These are phyloP conservation scores for Pleurozium schreberi DNA, from an alignment of 225 moss, liverwort and hornwort species.

Conservation along the genomic window DNA sequence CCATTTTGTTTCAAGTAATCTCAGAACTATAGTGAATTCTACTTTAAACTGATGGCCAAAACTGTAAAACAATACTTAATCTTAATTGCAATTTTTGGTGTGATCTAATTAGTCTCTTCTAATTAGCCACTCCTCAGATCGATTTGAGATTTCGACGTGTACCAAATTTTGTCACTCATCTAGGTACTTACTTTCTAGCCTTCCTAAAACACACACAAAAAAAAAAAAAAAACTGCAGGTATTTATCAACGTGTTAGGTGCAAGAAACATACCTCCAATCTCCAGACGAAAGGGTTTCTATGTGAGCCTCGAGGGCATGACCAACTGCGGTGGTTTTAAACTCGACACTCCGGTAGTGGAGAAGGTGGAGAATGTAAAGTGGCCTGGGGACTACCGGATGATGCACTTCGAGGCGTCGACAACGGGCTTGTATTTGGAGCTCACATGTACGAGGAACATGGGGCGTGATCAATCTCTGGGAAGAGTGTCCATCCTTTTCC, in stretches of 20 bases:
- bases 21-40: background rate
- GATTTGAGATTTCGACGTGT: background rate
- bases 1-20: background rate
- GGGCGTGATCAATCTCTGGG: background rate
- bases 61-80: too few relatives aligned
- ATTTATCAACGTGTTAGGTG: background rate
- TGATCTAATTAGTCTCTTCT: background rate
- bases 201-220: too few relatives aligned
- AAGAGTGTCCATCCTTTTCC: background rate
- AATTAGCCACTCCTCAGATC: background rate
- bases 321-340: background rate
- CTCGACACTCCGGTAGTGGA: background rate
- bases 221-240: background rate
- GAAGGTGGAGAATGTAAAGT: background rate
- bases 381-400: conserved; percentile 1
- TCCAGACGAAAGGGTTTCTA: background rate
- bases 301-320: background rate
- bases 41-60: background rate
- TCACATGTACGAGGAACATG: background rate
- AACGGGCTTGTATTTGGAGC: background rate
- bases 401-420: background rate
- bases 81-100: background rate
- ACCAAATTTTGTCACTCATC: background rate
- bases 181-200: background rate
- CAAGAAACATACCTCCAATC: background rate